A percentile compares a stretch with the other conserved stretches of the same genome.
phyloP scores from a whole-genome alignment of 2,329 filamentous ascomycete species.

The Alternaria brassicicola region DNA sequence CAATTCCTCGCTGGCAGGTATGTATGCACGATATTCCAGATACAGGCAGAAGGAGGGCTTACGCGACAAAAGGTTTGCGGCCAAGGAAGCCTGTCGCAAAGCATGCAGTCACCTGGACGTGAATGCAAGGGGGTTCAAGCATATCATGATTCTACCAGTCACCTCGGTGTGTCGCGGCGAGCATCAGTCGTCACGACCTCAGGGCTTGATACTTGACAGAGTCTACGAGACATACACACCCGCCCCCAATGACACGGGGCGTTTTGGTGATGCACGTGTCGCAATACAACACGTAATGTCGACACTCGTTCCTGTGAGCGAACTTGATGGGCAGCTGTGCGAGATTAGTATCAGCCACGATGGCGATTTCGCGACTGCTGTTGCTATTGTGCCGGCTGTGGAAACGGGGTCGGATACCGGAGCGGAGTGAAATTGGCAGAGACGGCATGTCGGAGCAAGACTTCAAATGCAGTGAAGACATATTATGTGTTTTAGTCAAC shows the following conservation, averaged over 20 bases:
- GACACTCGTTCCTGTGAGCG: slow-evolving; percentile 8
- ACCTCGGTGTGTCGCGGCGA: background rate
- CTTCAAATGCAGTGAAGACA: background rate
- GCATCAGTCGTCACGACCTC: slow-evolving; percentile 27
- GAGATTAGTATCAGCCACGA: slow-evolving; percentile 87
- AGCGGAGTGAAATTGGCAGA: background rate
- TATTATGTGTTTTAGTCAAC: too few species aligned
- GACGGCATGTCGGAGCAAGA: background rate
- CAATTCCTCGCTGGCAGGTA: slow-evolving; percentile 47
- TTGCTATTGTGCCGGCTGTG: slow-evolving; percentile 61
- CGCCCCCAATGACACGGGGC: background rate
- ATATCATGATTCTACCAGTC: slow-evolving; percentile 50
- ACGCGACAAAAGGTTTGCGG: slow-evolving; percentile 51
- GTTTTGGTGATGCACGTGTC: slow-evolving; percentile 2
- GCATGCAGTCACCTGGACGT: slow-evolving; percentile 43
- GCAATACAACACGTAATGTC: background rate
- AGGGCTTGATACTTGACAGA: slow-evolving; percentile 37
- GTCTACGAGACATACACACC: background rate
- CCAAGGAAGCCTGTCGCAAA: slow-evolving; percentile 60
- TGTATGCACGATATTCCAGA: background rate
- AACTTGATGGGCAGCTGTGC: slow-evolving; percentile 59
- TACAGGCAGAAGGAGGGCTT: background rate
- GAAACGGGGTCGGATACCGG: background rate
- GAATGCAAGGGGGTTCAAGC: slow-evolving; percentile 35
- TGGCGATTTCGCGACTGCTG: slow-evolving; percentile 76